These are phyloP conservation scores for Westerdykella ornata DNA, from an alignment of 2,329 filamentous ascomycete genomes.

Conservation along the genomic window DNA sequence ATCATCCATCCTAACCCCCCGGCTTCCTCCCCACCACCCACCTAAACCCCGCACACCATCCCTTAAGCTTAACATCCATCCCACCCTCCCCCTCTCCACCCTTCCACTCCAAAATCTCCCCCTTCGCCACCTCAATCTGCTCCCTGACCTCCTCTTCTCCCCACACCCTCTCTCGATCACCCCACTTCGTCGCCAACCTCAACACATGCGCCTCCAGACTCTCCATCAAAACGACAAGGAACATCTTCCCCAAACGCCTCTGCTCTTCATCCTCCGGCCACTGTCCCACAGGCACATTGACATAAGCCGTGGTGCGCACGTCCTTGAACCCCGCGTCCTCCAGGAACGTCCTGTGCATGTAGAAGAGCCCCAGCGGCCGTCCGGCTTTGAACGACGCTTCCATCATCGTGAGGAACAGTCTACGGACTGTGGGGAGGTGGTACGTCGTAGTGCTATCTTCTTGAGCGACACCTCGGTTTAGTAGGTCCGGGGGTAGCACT, in stretches of 20 bases:
- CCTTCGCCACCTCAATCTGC: slow-evolving; percentile 17
- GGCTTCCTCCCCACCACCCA: slow-evolving; percentile 30
- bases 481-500: slow-evolving; percentile 20
- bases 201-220: slow-evolving; percentile 24
- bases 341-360: slow-evolving; percentile 39
- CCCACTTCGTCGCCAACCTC: slow-evolving; percentile 25
- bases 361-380: slow-evolving; percentile 38
- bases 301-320: slow-evolving; percentile 33
- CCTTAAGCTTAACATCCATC: slow-evolving; percentile 17
- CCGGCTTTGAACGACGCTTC: slow-evolving; percentile 38
- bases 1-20: too few relatives aligned
- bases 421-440: slow-evolving; percentile 22
- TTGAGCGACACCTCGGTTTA: slow-evolving; percentile 7
- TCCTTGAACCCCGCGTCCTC: slow-evolving; percentile 42
- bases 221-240: slow-evolving; percentile 31
- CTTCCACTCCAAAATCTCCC: slow-evolving; percentile 25
- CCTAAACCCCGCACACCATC: slow-evolving; percentile 33
- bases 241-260: slow-evolving; percentile 29
- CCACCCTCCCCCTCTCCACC: slow-evolving; percentile 12
- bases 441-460: slow-evolving; percentile 2
- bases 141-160: slow-evolving; percentile 21
- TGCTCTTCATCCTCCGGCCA: slow-evolving; percentile 30
- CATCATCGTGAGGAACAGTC: slow-evolving; percentile 24
- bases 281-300: slow-evolving; percentile 32
- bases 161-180: slow-evolving; percentile 24